Conservation (phyloP, 495 filamentous ascomycete species). For the Penicillium nucicola region DNA sequence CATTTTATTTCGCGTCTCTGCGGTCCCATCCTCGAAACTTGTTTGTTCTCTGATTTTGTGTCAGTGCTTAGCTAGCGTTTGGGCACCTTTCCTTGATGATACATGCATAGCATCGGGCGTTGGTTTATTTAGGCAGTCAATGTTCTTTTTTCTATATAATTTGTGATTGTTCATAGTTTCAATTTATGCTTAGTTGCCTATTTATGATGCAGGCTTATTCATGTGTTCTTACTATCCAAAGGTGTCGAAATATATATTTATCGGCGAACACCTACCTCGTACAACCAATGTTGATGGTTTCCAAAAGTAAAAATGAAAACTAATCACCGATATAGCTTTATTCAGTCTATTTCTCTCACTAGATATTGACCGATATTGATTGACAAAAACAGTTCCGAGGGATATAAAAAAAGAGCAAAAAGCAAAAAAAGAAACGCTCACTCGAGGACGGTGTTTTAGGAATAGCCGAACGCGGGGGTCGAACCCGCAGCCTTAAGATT, state of each 20-base stretch:
- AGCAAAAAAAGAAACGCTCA: constrained; percentile 14
- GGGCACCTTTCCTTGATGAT: constrained; percentile 12
- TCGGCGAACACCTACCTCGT: no score
- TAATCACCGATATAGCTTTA: no score
- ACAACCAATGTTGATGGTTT: no score
- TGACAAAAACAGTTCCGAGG: no score
- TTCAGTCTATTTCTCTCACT: no score
- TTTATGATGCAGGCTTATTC: no score
- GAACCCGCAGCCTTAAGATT: constrained; percentile 60
- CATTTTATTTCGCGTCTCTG: background rate
- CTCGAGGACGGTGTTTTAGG: constrained; percentile 12
- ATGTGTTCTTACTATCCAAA: no score
- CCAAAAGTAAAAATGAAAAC: no score
- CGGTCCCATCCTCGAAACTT: background rate
- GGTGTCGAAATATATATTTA: no score
- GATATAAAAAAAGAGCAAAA: no score
- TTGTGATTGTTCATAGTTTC: background rate
- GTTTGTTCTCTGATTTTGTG: background rate
- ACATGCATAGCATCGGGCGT: constrained; percentile 31
- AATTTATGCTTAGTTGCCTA: no score
- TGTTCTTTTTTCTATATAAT: background rate
- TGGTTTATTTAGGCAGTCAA: constrained; percentile 12
- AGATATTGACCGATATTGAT: no score
- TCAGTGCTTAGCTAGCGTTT: constrained; percentile 12
- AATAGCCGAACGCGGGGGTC: constrained; percentile 55